These are phyloP conservation scores for Diplodia corticola DNA, from an alignment of 2,329 filamentous ascomycete species.

Conservation along the genomic window DNA sequence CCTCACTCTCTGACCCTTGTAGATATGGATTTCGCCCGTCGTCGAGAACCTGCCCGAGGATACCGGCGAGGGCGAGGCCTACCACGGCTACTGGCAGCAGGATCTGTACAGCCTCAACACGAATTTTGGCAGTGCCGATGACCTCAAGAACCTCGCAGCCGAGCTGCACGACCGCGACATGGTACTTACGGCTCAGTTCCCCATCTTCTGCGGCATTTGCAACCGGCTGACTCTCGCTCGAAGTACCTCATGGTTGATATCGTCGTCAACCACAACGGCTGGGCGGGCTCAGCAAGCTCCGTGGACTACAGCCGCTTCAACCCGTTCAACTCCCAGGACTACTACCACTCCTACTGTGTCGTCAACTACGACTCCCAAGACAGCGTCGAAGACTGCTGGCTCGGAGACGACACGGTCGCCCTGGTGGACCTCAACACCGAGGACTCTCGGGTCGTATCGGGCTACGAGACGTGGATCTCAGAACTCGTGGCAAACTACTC, in stretches of 20 bases:
- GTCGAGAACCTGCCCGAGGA: constrained; percentile 44
- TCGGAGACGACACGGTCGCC: constrained; percentile 49
- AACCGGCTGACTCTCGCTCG: not conserved
- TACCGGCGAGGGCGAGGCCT: constrained; percentile 47
- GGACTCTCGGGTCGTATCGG: constrained; percentile 26
- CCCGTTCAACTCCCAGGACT: constrained; percentile 57
- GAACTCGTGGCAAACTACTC: constrained; percentile 36
- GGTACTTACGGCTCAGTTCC: constrained; percentile 40
- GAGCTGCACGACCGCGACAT: constrained; percentile 58
- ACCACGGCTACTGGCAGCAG: constrained; percentile 56
- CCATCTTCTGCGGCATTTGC: not conserved
- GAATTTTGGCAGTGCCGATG: constrained; percentile 59
- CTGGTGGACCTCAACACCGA: constrained; percentile 52
- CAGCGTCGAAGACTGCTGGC: constrained; percentile 51
- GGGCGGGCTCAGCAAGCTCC: constrained; percentile 46
- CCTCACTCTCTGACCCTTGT: not conserved
- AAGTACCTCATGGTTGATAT: constrained; percentile 62
- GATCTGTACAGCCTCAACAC: constrained; percentile 57
- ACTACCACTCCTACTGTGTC: constrained; percentile 62
- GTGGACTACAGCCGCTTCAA: constrained; percentile 57
- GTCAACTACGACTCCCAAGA: constrained; percentile 57
- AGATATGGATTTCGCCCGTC: constrained; percentile 52
- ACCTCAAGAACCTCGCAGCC: constrained; percentile 58
- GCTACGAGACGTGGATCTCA: constrained; percentile 22
- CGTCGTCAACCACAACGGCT: constrained; percentile 60